These are phyloP conservation scores for Parascedosporium putredinis DNA, from an alignment of 2,329 filamentous ascomycete genomes.

Conservation along the genomic window DNA sequence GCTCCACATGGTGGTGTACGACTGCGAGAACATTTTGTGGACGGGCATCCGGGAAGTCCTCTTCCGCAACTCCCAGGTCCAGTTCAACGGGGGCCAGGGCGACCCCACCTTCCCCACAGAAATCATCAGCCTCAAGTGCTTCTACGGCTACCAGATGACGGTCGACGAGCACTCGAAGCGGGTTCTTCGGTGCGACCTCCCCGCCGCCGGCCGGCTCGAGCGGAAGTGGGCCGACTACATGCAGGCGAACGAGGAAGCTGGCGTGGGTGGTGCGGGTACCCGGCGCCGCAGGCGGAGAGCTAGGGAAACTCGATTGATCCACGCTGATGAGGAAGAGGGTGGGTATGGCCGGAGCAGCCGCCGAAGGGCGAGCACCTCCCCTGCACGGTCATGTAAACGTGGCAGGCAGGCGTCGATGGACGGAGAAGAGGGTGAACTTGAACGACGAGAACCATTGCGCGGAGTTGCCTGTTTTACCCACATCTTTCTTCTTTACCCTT, in stretches of 20 bases:
- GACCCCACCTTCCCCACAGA: conserved; percentile 57
- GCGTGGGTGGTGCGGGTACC: conserved; percentile 52
- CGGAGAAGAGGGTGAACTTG: too few relatives aligned
- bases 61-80: conserved; percentile 69
- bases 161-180: conserved; percentile 89
- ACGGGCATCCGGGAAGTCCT: conserved; percentile 80
- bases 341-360: conserved; percentile 40
- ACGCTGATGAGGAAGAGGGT: conserved; percentile 71
- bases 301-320: conserved; percentile 68
- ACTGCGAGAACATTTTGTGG: conserved; percentile 90
- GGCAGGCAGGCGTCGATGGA: too few relatives aligned
- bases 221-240: conserved; percentile 90
- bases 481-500: neutral
- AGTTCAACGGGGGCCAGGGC: conserved; percentile 32
- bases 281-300: conserved; percentile 66
- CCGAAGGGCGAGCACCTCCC: conserved; percentile 53
- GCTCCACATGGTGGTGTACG: conserved; percentile 73
- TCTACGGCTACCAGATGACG: conserved; percentile 90
- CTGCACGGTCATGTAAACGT: conserved; percentile 52
- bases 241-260: conserved; percentile 81
- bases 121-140: conserved; percentile 81
- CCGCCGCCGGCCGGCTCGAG: conserved; percentile 68
- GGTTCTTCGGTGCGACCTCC: conserved; percentile 66
- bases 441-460: too few relatives aligned
- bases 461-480: neutral